phyloP scores from a whole-genome alignment of 2,329 filamentous ascomycete genomes.

The Colletotrichum cuscutae region DNA sequence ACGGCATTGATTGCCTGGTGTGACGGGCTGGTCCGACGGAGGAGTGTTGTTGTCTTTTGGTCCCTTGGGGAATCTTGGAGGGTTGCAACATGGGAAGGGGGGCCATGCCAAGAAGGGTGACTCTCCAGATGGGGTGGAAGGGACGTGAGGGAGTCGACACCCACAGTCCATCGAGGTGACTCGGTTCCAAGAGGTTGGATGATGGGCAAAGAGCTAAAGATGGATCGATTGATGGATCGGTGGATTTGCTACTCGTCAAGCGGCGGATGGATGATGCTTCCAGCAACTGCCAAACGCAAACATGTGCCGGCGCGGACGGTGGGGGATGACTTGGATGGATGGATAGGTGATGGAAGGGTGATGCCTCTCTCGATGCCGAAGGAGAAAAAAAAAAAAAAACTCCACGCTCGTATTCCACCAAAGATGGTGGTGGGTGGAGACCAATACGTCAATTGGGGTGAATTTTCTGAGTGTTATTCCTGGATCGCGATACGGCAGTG shows the following conservation, averaged over 20 bases:
- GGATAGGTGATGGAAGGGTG: not conserved
- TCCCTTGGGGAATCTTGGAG: not conserved
- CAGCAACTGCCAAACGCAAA: conserved; percentile 25
- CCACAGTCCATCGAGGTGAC: not conserved
- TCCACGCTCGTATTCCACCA: conserved; percentile 30
- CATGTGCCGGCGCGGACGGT: conserved; percentile 4
- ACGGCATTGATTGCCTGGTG: conserved; percentile 13
- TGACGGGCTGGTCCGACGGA: conserved; percentile 23
- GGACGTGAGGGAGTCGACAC: not conserved
- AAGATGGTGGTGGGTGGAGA: conserved; percentile 1
- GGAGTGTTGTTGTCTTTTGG: not conserved
- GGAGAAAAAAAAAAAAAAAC: not conserved
- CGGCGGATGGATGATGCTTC: conserved; percentile 27
- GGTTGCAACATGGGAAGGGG: not conserved
- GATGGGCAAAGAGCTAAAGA: not conserved
- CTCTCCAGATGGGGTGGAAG: conserved; percentile 13
- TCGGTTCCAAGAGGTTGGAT: conserved; percentile 21
- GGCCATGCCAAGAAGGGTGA: conserved; percentile 16
- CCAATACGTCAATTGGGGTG: conserved; percentile 4
- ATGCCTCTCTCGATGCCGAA: not conserved
- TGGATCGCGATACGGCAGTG: conserved; percentile 12
- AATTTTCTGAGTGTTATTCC: conserved; percentile 21
- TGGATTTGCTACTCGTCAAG: conserved; percentile 12
- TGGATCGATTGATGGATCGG: conserved; percentile 1
- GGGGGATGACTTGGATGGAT: not conserved